Base-by-base conservation (phyloP, 768 basidiomycete species). In the Agaricus blazei region DNA sequence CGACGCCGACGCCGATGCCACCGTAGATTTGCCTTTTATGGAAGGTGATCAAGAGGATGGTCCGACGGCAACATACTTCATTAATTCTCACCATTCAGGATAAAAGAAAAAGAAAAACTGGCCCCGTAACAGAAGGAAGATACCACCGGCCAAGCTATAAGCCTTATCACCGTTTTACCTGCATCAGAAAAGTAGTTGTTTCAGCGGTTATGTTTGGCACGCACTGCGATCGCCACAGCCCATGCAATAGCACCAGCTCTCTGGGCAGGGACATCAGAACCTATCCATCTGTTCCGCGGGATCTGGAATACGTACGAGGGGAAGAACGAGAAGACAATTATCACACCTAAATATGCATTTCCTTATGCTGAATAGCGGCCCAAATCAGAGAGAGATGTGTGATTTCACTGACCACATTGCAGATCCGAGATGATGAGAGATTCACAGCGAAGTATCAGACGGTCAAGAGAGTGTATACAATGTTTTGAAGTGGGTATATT, bases 241-340 rank as follows among this genome's bases (percentile, higher is more conserved):
- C 82, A 87, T 52, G 82, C 84, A 63, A 89, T 87, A 51, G 85
- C 84, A 63, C 87, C 86, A 67, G 72, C 82, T 63, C 84, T 78
- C 85, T 88, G 65, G 52, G 51, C 60, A 60, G 59, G 53, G 57
- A 57, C 64, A 65, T 70, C 64, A 72, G 61, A 42, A 61, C 58
- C 37, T 28, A 48, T 37, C 57, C 56, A 41, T 59, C 61, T 58
- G 59, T 31, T 49, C 46, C 49, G 48, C 31, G 36, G 14, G 14
- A 40, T 24, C 9, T 57, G 45, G 62, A 60, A 54, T 48, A 65
- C 84, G 66, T 64, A 87, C 88, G 70, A 89, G 76, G 65, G 87
- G 87, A 57, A 90, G 73, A 57, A 88, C 72, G 56, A 89, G 80
- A 56, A 87, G 73, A 71, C 86, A 90, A 70, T 88, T 88, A 73